A percentile compares a stretch with the other conserved stretches of the same genome.
phyloP scores from a whole-genome alignment of 768 basidiomycete species.

The Rhizopogon roseolus region DNA sequence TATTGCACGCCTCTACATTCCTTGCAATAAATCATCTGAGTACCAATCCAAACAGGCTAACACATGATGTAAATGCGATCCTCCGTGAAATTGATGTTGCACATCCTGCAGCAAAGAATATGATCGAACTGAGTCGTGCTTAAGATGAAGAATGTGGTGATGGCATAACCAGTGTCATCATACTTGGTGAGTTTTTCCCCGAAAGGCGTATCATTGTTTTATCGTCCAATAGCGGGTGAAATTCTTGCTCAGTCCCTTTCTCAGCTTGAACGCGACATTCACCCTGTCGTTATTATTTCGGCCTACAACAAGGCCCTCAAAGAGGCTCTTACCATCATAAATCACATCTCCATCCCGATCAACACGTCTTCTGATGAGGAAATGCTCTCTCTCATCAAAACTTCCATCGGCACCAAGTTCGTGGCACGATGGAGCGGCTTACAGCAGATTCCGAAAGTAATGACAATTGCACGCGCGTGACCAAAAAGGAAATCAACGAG shows the following conservation, averaged over 20 bases:
- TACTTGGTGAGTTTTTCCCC: constrained; percentile 63
- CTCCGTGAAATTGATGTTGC: constrained; percentile 98
- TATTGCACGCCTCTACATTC: constrained; percentile 55
- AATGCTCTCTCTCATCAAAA: constrained; percentile 97
- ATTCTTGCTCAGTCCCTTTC: constrained; percentile 93
- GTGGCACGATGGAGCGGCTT: constrained; percentile 94
- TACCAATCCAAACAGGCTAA: constrained; percentile 51
- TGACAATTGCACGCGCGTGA: too few species aligned
- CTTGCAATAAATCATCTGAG: neutral
- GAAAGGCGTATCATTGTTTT: neutral
- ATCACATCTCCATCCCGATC: constrained; percentile 86
- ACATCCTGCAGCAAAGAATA: constrained; percentile 98
- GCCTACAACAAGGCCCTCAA: constrained; percentile 96
- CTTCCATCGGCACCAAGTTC: constrained; percentile 99
- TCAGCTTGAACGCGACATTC: constrained; percentile 93
- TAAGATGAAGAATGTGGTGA: constrained; percentile 99
- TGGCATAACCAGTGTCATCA: constrained; percentile 97
- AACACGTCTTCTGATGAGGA: constrained; percentile 81
- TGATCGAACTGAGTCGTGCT: constrained; percentile 97
- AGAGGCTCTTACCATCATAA: constrained; percentile 85
- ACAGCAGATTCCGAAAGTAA: too few species aligned
- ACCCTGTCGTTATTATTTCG: constrained; percentile 97
- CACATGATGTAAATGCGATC: constrained; percentile 99
- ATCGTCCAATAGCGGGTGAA: constrained; percentile 67
- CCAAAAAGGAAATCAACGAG: too few species aligned